Percentiles rank a stretch among this genome's conserved stretches.
phyloP scores from a whole-genome alignment of 2,329 filamentous ascomycete species.

The Calycina marina region DNA sequence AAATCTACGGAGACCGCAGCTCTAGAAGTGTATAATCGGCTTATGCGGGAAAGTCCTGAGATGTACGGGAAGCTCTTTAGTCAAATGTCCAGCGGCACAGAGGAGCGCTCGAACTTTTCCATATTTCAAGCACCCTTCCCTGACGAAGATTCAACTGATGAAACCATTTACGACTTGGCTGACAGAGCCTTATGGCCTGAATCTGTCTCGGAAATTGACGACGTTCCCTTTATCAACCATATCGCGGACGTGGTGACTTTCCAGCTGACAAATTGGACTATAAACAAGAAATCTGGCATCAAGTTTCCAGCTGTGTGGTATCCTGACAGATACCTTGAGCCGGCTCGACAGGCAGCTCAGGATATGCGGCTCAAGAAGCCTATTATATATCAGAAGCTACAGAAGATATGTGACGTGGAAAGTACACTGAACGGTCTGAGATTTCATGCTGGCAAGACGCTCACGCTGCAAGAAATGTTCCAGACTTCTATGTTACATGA shows the following conservation, averaged over 20 bases:
- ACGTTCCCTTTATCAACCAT: slow-evolving; percentile 20
- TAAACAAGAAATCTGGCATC: slow-evolving; percentile 25
- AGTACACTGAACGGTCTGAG: slow-evolving; percentile 15
- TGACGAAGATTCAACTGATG: slow-evolving; percentile 10
- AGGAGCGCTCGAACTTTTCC: slow-evolving; percentile 15
- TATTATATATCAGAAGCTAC: slow-evolving; percentile 16
- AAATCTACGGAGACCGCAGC: slow-evolving; percentile 21
- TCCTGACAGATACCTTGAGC: slow-evolving; percentile 36
- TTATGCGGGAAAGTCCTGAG: slow-evolving; percentile 7
- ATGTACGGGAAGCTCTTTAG: slow-evolving; percentile 17
- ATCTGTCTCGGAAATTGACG: slow-evolving; percentile 7
- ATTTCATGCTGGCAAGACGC: slow-evolving; percentile 11
- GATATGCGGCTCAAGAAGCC: slow-evolving; percentile 25
- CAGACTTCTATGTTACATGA: slow-evolving; percentile 20
- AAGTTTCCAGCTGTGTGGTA: slow-evolving; percentile 38
- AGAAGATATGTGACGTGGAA: slow-evolving; percentile 15
- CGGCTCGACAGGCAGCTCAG: slow-evolving; percentile 30
- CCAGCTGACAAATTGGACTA: slow-evolving; percentile 28
- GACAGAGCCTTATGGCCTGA: slow-evolving; percentile 20
- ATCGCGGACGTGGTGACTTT: slow-evolving; percentile 36
- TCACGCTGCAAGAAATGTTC: slow-evolving; percentile 21
- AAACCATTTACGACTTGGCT: slow-evolving; percentile 22
- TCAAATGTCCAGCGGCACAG: slow-evolving; percentile 9
- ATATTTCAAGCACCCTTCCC: slow-evolving; percentile 20
- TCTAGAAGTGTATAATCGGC: slow-evolving; percentile 14